These are phyloP conservation scores for Huntiella moniliformis DNA, from an alignment of 2,329 filamentous ascomycete species.

Conservation along the genomic window DNA sequence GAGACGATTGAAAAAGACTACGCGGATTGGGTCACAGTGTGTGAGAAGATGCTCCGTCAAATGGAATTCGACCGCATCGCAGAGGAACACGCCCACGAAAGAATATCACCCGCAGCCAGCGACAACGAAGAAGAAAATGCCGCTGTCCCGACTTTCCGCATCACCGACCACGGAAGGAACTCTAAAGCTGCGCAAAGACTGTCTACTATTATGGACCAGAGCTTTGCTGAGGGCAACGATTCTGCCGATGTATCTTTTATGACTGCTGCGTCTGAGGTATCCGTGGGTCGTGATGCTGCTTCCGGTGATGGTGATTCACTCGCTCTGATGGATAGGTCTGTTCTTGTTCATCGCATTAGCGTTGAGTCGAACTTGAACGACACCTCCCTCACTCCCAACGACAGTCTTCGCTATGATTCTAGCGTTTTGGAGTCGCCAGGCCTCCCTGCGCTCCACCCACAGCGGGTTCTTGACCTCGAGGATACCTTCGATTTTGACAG, in stretches of 20 bases:
- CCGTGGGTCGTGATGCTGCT: constrained; percentile 5
- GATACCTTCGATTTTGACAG: constrained; percentile 8
- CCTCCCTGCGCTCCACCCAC: constrained; percentile 1
- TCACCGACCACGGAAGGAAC: constrained; percentile 1
- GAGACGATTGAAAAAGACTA: constrained; percentile 64
- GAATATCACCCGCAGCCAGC: not conserved
- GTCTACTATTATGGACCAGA: constrained; percentile 6
- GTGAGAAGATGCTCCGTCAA: constrained; percentile 54
- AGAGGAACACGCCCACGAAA: constrained; percentile 6
- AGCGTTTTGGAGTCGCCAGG: constrained; percentile 7
- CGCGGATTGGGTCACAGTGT: constrained; percentile 60
- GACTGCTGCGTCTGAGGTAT: constrained; percentile 3
- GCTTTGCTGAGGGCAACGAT: not conserved
- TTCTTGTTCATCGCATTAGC: constrained; percentile 6
- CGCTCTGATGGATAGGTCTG: not conserved
- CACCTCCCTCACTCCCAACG: not conserved
- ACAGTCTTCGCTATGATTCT: constrained; percentile 7
- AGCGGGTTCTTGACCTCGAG: not conserved
- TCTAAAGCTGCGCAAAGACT: constrained; percentile 1
- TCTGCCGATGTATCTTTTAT: constrained; percentile 1
- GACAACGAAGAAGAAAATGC: not conserved
- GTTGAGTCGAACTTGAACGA: constrained; percentile 3
- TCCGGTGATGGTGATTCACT: constrained; percentile 5
- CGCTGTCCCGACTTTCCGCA: constrained; percentile 3
- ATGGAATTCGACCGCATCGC: constrained; percentile 26